Base-by-base conservation (phyloP, 2,329 filamentous ascomycete genomes). In the Aureobasidium leucospermi region DNA sequence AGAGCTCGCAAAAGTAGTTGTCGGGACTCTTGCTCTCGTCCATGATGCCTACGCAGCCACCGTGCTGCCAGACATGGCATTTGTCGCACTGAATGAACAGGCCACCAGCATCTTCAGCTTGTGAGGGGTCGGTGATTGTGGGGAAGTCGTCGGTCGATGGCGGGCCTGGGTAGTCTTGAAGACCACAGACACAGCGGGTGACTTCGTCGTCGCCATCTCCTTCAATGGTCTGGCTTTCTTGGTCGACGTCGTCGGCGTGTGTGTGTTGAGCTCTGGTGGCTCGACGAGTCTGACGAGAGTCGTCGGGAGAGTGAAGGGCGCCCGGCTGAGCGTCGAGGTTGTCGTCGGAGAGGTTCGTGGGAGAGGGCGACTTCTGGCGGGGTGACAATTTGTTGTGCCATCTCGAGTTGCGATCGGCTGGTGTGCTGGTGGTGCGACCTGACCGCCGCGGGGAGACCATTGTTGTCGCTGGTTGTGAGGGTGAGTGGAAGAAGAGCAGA, bases 1-100 rank as follows among this genome's bases (percentile, higher is more conserved):
- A 99, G 73, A 90, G 84, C 76, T 99, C 94, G 76, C 94, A 99
- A 71, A 94, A 99, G 77, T 99, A 99, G 74, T 97, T 92, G 58
- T 97, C 93, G 9, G 94, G 94, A 65, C 90, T 93, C 72, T 88
- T 87, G 66, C 89, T 87, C 74, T 96, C 93, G 66, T 94, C 94
- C 78, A 96, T 91, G 69, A 99, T 96, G 62, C 94, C 93, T 61
- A 99, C 93, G 70, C 94, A 99, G 62, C 92, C 93, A 68, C 94
- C 94, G 72, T 99, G 94, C 73, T 99, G 94, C 94, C 93, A 99
- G 64, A 97, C 94, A 72, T 96, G 95, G 79, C 94, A 99, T 64
- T 89, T 81, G 75, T 97, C 94, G 81, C 94, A 99, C 78, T 97
- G 93, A 65, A 99, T 92, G 75, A 96, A 99, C 75, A 97, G 88